Evolutionary conservation across 2,329 filamentous ascomycete genomes (phyloP).

Genomic region (Ceratocystis ficicola): DNA sequence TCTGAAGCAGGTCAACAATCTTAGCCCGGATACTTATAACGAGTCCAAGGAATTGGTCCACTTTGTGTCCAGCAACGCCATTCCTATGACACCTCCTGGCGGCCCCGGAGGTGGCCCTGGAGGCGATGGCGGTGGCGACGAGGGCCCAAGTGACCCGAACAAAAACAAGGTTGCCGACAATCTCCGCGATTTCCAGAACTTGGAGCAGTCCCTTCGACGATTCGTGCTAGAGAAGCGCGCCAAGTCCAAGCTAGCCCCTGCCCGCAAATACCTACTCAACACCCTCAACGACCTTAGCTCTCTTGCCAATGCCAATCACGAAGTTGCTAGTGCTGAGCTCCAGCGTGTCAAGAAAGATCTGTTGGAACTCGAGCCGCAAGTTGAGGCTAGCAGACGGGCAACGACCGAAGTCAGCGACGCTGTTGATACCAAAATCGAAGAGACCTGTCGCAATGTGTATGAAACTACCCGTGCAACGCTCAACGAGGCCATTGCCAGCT

Average conservation of each 20-base stretch:
- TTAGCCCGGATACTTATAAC: slow-evolving; percentile 90
- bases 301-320: slow-evolving; percentile 73
- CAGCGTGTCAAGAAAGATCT: slow-evolving; percentile 72
- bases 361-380: slow-evolving; percentile 67
- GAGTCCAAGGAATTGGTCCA: slow-evolving; percentile 88
- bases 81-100: slow-evolving; percentile 56
- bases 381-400: slow-evolving; percentile 72
- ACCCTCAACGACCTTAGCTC: slow-evolving; percentile 76
- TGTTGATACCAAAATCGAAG: slow-evolving; percentile 70
- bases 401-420: slow-evolving; percentile 67
- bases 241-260: slow-evolving; percentile 86
- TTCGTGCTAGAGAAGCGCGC: slow-evolving; percentile 95
- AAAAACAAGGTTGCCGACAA: slow-evolving; percentile 84
- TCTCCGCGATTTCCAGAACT: slow-evolving; percentile 72
- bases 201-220: slow-evolving; percentile 77
- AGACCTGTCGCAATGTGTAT: slow-evolving; percentile 76
- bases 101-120: slow-evolving; percentile 38
- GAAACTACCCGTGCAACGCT: slow-evolving; percentile 67
- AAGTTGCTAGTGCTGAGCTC: slow-evolving; percentile 75
- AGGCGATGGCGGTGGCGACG: slow-evolving; percentile 40
- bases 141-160: slow-evolving; percentile 39
- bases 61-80: slow-evolving; percentile 93
- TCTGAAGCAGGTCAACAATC: slow-evolving; percentile 68
- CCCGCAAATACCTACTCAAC: slow-evolving; percentile 89
- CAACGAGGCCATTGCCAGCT: slow-evolving; percentile 59